phyloP scores from a whole-genome alignment of 345 rosid genomes.

The Acer saccharum region DNA sequence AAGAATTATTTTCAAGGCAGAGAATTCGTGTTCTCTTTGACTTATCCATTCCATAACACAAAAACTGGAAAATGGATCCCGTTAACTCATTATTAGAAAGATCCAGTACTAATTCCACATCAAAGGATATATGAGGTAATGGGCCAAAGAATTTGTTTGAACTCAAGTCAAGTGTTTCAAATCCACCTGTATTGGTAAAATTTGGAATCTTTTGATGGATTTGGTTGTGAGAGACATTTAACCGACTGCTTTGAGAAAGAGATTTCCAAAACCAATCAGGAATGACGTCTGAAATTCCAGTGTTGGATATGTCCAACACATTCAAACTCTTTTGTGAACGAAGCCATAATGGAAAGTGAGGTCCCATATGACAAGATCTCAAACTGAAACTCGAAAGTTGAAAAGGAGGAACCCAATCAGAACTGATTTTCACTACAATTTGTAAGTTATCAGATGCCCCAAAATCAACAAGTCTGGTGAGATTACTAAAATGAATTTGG shows the following conservation, averaged over 20 bases:
- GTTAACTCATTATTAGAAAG: too few species aligned
- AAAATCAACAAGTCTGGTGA: neutral
- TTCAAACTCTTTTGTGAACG: neutral
- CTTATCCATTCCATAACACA: too few species aligned
- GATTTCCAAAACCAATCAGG: neutral
- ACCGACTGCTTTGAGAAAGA: neutral
- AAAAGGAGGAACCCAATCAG: constrained; percentile 24
- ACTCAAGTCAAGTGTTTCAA: neutral
- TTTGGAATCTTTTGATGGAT: neutral
- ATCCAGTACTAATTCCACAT: neutral
- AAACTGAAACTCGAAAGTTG: neutral
- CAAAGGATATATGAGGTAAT: neutral
- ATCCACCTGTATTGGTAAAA: neutral
- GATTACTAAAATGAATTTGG: neutral
- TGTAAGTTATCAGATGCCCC: neutral
- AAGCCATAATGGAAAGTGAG: neutral
- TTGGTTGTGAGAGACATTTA: neutral
- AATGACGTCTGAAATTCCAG: neutral
- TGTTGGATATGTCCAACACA: neutral
- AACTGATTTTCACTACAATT: neutral
- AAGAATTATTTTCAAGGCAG: too few species aligned
- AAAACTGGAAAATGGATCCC: too few species aligned
- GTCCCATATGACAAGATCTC: neutral
- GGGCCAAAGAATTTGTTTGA: neutral
- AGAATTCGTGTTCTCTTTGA: too few species aligned